phyloP scores from a whole-genome alignment of 768 basidiomycete species.

The Mycena haematopus region DNA sequence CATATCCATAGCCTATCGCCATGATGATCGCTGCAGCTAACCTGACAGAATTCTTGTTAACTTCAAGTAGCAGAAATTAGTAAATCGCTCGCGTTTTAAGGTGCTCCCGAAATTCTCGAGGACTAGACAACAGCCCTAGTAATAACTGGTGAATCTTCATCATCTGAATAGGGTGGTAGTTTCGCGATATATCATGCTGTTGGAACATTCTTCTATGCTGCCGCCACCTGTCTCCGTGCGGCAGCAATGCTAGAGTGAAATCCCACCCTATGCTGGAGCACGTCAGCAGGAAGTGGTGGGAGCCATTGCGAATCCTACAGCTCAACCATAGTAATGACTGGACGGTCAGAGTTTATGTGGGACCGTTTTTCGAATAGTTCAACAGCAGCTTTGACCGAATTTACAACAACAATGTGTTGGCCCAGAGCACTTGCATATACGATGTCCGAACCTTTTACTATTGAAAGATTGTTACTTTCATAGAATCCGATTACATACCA shows the following conservation, averaged over 20 bases:
- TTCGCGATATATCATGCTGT: slow-evolving; percentile 27
- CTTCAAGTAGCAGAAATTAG: not conserved
- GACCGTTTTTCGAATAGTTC: slow-evolving; percentile 34
- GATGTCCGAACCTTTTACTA: slow-evolving; percentile 26
- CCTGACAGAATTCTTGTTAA: not conserved
- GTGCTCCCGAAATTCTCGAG: slow-evolving; percentile 26
- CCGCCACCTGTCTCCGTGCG: slow-evolving; percentile 40
- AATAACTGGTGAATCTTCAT: slow-evolving; percentile 34
- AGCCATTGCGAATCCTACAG: slow-evolving; percentile 22
- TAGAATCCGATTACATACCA: slow-evolving; percentile 17
- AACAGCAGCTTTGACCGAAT: slow-evolving; percentile 33
- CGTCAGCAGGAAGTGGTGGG: too few species aligned
- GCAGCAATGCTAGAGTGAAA: slow-evolving; percentile 37
- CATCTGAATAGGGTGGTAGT: slow-evolving; percentile 34
- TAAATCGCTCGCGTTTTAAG: not conserved
- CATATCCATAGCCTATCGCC: slow-evolving; percentile 35
- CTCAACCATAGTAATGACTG: slow-evolving; percentile 20
- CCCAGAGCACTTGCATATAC: slow-evolving; percentile 33
- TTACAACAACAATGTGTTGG: slow-evolving; percentile 37
- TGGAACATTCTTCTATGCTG: slow-evolving; percentile 38
- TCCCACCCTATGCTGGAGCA: slow-evolving; percentile 40
- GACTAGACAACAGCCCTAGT: slow-evolving; percentile 23
- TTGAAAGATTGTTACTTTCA: not conserved
- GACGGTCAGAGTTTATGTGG: slow-evolving; percentile 34
- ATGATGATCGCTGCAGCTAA: slow-evolving; percentile 8